Percentiles rank a stretch among this genome's conserved stretches.
Evolutionary conservation across 176 grass and related monocot genomes (phyloP).

Genomic region (Avena insularis): DNA sequence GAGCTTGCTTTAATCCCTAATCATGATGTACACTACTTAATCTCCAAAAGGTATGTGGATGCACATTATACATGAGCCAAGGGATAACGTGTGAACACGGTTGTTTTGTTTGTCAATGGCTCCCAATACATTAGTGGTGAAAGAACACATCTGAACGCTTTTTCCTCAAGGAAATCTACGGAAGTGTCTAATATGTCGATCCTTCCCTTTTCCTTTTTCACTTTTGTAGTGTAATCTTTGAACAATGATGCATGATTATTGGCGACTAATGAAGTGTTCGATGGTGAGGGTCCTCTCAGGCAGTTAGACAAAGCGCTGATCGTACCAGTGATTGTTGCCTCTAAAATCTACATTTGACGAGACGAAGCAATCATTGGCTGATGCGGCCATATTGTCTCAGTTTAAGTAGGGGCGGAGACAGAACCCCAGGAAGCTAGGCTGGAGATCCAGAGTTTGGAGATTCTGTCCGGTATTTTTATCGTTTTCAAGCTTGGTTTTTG

Average conservation of each 20-base stretch:
- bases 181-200: conserved; percentile 47
- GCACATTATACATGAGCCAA: conserved; percentile 9
- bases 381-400: neutral
- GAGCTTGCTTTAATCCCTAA: conserved; percentile 45
- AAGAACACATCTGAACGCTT: conserved; percentile 38
- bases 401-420: neutral
- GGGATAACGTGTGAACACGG: conserved; percentile 42
- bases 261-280: conserved; percentile 20
- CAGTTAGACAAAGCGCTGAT: conserved; percentile 31
- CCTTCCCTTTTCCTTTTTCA: conserved; percentile 24
- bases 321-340: conserved; percentile 16
- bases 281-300: neutral
- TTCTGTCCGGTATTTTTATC: neutral
- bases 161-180: conserved; percentile 46
- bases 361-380: neutral
- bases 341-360: neutral
- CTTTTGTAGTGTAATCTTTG: conserved; percentile 41
- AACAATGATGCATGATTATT: conserved; percentile 39
- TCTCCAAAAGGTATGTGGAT: neutral
- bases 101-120: conserved; percentile 45
- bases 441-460: neutral
- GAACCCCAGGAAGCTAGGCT: neutral
- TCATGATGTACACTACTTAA: conserved; percentile 22
- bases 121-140: conserved; percentile 45
- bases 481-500: no score